Evolutionary conservation across 768 basidiomycete species (phyloP).

Genomic region (Chalciporus pseudorubinellus): DNA sequence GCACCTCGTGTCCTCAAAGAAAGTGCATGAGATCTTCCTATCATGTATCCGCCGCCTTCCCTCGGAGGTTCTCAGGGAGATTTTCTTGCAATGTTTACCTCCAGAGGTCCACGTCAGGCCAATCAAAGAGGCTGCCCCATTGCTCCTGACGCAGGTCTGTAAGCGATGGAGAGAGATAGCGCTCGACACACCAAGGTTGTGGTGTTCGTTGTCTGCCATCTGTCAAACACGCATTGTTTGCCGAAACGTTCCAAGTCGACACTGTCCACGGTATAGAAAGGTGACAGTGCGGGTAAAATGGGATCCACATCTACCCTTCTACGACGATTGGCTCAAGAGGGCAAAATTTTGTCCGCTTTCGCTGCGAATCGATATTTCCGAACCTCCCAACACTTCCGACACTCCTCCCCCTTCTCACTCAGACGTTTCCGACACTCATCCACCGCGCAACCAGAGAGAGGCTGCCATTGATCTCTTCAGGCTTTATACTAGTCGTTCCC

Average conservation of each 20-base stretch:
- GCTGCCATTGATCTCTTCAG: background rate
- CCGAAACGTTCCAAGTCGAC: too few relatives aligned
- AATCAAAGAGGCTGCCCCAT: constrained; percentile 24
- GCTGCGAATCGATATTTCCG: background rate
- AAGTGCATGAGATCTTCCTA: constrained; percentile 10
- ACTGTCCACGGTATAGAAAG: too few relatives aligned
- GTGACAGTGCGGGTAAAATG: background rate
- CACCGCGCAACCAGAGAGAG: background rate
- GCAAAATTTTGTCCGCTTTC: constrained; percentile 2
- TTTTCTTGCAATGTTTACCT: constrained; percentile 38
- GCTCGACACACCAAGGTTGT: too few relatives aligned
- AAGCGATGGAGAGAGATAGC: constrained; percentile 39
- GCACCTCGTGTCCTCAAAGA: background rate
- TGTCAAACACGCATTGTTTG: too few relatives aligned
- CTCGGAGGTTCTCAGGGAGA: constrained; percentile 43
- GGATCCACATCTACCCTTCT: background rate
- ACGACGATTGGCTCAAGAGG: background rate
- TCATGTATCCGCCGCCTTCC: constrained; percentile 35
- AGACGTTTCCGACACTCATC: background rate
- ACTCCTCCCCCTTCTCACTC: background rate
- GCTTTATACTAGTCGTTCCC: background rate
- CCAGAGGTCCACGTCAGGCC: constrained; percentile 19
- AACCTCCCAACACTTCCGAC: background rate
- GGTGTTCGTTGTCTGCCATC: constrained; percentile 32
- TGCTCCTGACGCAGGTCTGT: constrained; percentile 39